phyloP scores from a whole-genome alignment of 176 grass and related monocot genomes.

The Tillandsia fasciculata region DNA sequence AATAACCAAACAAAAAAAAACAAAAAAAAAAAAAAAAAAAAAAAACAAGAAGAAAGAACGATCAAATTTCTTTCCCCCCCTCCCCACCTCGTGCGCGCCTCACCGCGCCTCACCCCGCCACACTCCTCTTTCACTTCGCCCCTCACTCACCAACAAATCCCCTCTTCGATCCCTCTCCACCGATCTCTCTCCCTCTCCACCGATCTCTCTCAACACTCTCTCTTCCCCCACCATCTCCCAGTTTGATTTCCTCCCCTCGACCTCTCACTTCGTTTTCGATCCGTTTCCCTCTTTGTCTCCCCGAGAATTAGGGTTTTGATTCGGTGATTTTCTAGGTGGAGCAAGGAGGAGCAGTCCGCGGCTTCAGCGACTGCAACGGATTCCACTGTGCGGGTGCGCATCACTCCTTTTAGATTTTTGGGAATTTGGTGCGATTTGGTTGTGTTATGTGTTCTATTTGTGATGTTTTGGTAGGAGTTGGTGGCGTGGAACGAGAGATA shows the following conservation, averaged over 20 bases:
- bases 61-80: no score
- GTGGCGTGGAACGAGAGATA: slow-evolving; percentile 63
- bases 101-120: no score
- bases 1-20: no score
- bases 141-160: no score
- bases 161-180: no score
- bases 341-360: slow-evolving; percentile 78
- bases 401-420: slow-evolving; percentile 1
- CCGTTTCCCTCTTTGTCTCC: background rate
- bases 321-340: slow-evolving; percentile 44
- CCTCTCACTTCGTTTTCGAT: background rate
- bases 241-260: slow-evolving; percentile 16
- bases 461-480: slow-evolving; percentile 42
- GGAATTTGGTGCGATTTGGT: background rate
- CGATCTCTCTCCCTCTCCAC: no score
- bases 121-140: no score
- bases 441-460: background rate
- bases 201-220: no score
- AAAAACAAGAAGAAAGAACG: no score
- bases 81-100: no score
- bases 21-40: no score
- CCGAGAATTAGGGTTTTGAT: background rate
- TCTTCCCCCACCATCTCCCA: slow-evolving; percentile 54
- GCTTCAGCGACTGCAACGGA: slow-evolving; percentile 46
- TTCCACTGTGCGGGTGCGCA: slow-evolving; percentile 40